Evolutionary conservation across 2,329 filamentous ascomycete species (phyloP).

Genomic region (Cordyceps cicadae): DNA sequence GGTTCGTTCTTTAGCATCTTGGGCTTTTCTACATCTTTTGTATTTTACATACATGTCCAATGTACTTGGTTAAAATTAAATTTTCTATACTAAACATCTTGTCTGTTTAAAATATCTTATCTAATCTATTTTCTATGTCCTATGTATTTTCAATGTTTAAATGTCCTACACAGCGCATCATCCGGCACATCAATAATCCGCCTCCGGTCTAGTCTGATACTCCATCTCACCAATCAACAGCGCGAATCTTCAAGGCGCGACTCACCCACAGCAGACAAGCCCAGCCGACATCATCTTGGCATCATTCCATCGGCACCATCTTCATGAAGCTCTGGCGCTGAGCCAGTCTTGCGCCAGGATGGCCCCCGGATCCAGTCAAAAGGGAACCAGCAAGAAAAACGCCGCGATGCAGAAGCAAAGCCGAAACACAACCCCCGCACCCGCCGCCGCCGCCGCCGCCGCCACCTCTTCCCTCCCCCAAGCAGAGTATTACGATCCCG

Average conservation of each 20-base stretch:
- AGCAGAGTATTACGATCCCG: conserved; percentile 48
- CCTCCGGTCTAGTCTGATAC: neutral
- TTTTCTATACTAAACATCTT: no score
- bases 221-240: neutral
- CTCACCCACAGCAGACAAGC: neutral
- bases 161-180: no score
- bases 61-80: no score
- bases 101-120: no score
- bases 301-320: neutral
- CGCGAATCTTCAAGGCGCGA: conserved; percentile 2
- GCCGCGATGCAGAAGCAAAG: conserved; percentile 59
- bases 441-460: conserved; percentile 28
- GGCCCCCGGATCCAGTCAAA: conserved; percentile 51
- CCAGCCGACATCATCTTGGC: neutral
- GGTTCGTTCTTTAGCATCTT: no score
- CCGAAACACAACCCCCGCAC: conserved; percentile 68
- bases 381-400: conserved; percentile 58
- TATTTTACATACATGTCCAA: no score
- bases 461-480: conserved; percentile 41
- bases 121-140: no score
- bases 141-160: no score
- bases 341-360: conserved; percentile 28
- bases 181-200: conserved; percentile 9
- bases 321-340: conserved; percentile 10
- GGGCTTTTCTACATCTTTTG: no score